These are phyloP conservation scores for Paradendryphiella salina DNA, from an alignment of 2,329 filamentous ascomycete genomes.

Conservation along the genomic window DNA sequence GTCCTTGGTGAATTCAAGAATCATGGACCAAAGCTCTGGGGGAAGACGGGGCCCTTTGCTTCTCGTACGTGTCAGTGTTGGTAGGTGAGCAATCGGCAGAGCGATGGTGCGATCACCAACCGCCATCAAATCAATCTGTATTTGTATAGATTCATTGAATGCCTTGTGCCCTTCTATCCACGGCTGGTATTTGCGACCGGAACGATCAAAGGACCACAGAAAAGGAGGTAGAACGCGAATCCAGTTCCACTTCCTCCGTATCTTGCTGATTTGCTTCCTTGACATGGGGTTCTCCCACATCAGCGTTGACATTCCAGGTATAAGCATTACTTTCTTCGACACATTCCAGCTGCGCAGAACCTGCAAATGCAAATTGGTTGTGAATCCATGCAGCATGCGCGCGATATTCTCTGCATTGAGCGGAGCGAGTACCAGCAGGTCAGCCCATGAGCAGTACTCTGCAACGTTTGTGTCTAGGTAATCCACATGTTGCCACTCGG, in stretches of 20 bases:
- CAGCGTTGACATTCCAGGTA: slow-evolving; percentile 84
- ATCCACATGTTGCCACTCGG: slow-evolving; percentile 33
- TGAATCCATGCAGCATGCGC: slow-evolving; percentile 83
- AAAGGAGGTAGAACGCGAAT: slow-evolving; percentile 79
- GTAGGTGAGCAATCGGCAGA: slow-evolving; percentile 39
- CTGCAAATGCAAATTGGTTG: slow-evolving; percentile 78
- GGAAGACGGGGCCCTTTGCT: slow-evolving; percentile 60
- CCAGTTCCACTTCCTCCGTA: slow-evolving; percentile 84
- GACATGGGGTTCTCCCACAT: slow-evolving; percentile 93
- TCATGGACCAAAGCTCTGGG: slow-evolving; percentile 85
- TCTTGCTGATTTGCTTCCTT: slow-evolving; percentile 81
- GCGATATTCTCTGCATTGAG: slow-evolving; percentile 83
- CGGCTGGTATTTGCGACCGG: slow-evolving; percentile 53
- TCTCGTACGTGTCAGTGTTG: slow-evolving; percentile 40
- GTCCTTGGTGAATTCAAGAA: slow-evolving; percentile 81
- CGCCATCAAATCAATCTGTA: slow-evolving; percentile 74
- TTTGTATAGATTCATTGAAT: slow-evolving; percentile 73
- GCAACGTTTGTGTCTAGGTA: slow-evolving; percentile 58
- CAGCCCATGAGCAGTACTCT: slow-evolving; percentile 83
- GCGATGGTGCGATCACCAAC: slow-evolving; percentile 68
- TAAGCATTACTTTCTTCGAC: slow-evolving; percentile 79
- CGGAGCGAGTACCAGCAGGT: slow-evolving; percentile 80
- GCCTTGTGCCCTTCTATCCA: slow-evolving; percentile 66
- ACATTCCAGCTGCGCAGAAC: slow-evolving; percentile 85
- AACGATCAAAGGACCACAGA: slow-evolving; percentile 74